Base-by-base conservation (phyloP, 768 basidiomycete species). In the Boletellus ananiceps region DNA sequence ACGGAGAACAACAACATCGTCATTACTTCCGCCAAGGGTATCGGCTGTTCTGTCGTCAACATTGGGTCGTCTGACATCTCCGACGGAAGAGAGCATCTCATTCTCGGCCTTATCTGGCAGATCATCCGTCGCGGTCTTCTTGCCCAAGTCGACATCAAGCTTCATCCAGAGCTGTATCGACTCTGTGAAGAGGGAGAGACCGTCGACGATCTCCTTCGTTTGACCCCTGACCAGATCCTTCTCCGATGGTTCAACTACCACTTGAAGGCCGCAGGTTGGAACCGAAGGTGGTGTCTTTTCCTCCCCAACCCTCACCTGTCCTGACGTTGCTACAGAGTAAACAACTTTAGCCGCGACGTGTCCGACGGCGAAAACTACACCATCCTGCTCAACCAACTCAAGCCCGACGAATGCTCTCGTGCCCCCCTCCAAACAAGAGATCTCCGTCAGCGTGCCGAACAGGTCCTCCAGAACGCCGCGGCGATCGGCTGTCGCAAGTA, bases 1-100 rank as follows among this genome's bases (percentile, higher is more conserved):
- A 98, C 96, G 0, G 96, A 99, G 69, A 98, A 98, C 75, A 98
- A 99, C 78, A 99, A 98, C 70, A 96, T 99, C 63, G 95, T 98
- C 63, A 96, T 99, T 70, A 88, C 91, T 12, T 98, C 96, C 21
- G 84, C 95, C 33, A 97, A 97, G 72, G 94, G 88, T 67, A 98
- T 99, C 57, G 95, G 96, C 33, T 96, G 96, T 64, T 95, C 92
- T 2, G 93, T 97, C 46, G 95, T 99, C 70, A 99, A 99, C 71
- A 97, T 99, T 56, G 96, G 96, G 21, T 87, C 95, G 0, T 77
- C 82, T 3, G 96, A 99, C 71, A 74, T 99, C 44, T 79, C 92
- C 25, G 94, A 95, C 55, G 93, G 95, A 14, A 75, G 89, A 50
- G 95, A 99, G 64, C 95, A 98, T 71, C 79, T 99, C 44, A 97